Evolutionary conservation across 108 stramenopile genomes (phyloP), one percentile per base, ranked within the genome.

Genomic region (Bacterosira constricta): DNA sequence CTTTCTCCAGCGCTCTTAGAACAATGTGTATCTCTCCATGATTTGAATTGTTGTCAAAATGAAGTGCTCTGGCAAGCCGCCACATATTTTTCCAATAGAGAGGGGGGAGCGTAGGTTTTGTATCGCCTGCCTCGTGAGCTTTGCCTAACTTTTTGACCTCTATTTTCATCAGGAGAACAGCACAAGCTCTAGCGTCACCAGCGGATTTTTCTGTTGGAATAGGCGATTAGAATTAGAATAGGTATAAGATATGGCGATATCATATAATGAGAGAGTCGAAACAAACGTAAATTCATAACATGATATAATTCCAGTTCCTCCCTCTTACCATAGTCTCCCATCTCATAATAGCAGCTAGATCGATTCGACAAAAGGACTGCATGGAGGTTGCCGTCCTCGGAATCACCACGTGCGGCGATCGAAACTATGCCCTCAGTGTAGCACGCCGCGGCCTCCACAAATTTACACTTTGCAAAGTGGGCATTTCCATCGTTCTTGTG

Each of bases 401-500:
- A n/a, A n/a, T n/a, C n/a, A n/a, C n/a, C n/a, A n/a, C n/a, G n/a
- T n/a, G n/a, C n/a, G n/a, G n/a, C n/a, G n/a, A n/a, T n/a, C n/a
- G n/a, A n/a, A n/a, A n/a, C n/a, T n/a, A n/a, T n/a, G 18, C 5
- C 67, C 56, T 68, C 57, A 9, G 57, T 27, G 34, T 68, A 68
- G 17, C 57, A 44, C 18, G 67, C 15, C 57, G 44, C 23, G 15
- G 67, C 67, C 5, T 35, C 55, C 17, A 17, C 32, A n/a, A 68
- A 60, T 6, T n/a, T 27, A 11, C 67, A 38, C 39, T 60, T 68
- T 34, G 15, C 38, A 13, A 68, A 68, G 32, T 42, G 31, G 0
- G 18, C 67, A 42, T 68, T 68, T 36, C 67, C 67, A 13, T 68
- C 67, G 27, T 60, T 60, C 30, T 68, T 68, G 0, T 39, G 57